Base-by-base conservation (phyloP, 306 rosid species). In the Cyamopsis tetragonoloba region DNA sequence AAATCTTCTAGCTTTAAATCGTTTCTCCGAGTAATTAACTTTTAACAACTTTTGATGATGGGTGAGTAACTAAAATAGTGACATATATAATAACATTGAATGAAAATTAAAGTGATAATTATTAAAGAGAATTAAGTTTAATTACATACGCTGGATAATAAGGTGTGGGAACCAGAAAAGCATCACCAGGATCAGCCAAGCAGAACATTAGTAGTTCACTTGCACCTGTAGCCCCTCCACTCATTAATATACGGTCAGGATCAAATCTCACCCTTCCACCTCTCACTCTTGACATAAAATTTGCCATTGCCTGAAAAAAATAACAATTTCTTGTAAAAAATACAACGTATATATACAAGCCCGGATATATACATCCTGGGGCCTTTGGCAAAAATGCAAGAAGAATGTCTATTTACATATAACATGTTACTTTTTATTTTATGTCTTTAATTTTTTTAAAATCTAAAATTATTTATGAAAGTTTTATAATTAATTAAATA, bases 201-300 rank as follows among this genome's bases (percentile, higher is more conserved):
- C 98, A 93, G 62, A 93, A 93, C 81, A 86, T 89, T 64, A 93
- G 47, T 43, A 77, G 59, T 74, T 93, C 98, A 17, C 87, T 89
- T 11, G 96, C 98, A 0, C 98, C 98, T 3, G 98, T 93, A 1
- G 98, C 98, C 6, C 98, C 98, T 2, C 98, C 98, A 50, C 89
- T 72, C 98, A 93, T 89, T 64, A 93, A 69, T 63, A 93, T 70
- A 5, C 98, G 85, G 32, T 72, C 54, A 0, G 95, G 87, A 74
- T 89, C 91, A 75, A 84, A 93, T 68, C 14, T 72, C 30, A 86
- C 97, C 27, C 91, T 82, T 17, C 85, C 90, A 26, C 97, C 97
- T 74, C 98, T 88, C 50, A 71, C 88, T 72, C 73, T 89, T 6
- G 87, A 86, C 98, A 93, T 93, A 57, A 84, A 93, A 9, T 75